Evolutionary conservation across 192 early-diverging fungal species (phyloP).

Genomic region (Coemansia sp.): DNA sequence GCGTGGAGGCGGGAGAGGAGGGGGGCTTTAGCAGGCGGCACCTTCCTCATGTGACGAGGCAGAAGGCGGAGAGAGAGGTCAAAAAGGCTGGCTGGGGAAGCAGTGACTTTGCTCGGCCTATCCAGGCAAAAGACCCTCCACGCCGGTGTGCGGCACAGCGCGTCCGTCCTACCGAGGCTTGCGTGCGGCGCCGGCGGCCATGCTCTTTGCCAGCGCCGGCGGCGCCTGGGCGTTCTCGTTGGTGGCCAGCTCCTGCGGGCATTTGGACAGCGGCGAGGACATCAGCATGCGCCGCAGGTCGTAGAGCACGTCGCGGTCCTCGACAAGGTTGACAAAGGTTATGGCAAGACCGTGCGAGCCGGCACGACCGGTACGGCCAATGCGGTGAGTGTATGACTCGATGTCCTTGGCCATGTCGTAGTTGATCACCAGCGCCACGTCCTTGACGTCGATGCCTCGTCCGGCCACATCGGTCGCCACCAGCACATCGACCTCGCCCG

Average conservation of each 20-base stretch:
- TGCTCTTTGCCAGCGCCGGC: conserved; percentile 26
- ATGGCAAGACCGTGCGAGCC: conserved; percentile 86
- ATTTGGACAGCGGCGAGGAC: conserved; percentile 71
- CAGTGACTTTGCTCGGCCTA: too few species aligned
- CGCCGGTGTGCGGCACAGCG: too few species aligned
- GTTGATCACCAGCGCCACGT: conserved; percentile 95
- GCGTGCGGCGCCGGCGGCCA: conserved; percentile 6
- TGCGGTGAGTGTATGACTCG: conserved; percentile 98
- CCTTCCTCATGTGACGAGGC: too few species aligned
- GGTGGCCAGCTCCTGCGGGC: conserved; percentile 79
- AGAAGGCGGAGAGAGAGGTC: too few species aligned
- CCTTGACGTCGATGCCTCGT: conserved; percentile 98
- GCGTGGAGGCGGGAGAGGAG: too few species aligned
- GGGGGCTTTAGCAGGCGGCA: too few species aligned
- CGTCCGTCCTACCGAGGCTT: neutral
- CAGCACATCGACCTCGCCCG: conserved; percentile 77
- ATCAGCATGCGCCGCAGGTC: conserved; percentile 66
- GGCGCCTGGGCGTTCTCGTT: conserved; percentile 85
- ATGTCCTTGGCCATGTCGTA: conserved; percentile 98
- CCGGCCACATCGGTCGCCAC: conserved; percentile 99
- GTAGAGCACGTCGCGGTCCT: conserved; percentile 86
- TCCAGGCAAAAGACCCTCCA: too few species aligned
- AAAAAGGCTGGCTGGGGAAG: too few species aligned
- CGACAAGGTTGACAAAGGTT: conserved; percentile 71
- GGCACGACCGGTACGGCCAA: conserved; percentile 98